Conservation (phyloP, 768 basidiomycete species). For the Tylopilus subfusipes region DNA sequence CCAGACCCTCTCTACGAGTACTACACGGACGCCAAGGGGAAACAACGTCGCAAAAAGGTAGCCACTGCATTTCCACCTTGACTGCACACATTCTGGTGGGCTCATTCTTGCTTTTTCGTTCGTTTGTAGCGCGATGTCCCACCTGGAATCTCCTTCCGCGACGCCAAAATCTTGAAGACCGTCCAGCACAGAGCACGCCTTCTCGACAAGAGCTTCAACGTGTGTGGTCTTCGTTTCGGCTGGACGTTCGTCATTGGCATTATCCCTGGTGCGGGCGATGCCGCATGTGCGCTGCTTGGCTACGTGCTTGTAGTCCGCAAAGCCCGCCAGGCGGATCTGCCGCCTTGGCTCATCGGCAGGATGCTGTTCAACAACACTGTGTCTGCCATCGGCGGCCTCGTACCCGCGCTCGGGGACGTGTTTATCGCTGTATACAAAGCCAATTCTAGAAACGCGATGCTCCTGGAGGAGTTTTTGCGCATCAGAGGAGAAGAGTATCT, state of each 20-base stretch:
- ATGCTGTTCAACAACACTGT: conserved; percentile 80
- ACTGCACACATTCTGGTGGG: neutral
- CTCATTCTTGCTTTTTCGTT: conserved; percentile 21
- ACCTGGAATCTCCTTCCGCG: conserved; percentile 71
- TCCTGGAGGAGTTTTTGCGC: conserved; percentile 82
- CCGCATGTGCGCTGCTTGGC: conserved; percentile 59
- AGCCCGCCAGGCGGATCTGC: conserved; percentile 68
- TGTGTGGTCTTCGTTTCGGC: conserved; percentile 82
- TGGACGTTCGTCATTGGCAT: conserved; percentile 83
- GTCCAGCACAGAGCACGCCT: conserved; percentile 77
- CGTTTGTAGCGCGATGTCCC: conserved; percentile 58
- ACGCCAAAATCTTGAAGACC: conserved; percentile 68
- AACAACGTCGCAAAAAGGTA: conserved; percentile 36
- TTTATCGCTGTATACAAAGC: conserved; percentile 76
- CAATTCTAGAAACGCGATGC: conserved; percentile 82
- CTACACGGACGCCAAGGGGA: conserved; percentile 29
- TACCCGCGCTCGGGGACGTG: conserved; percentile 77
- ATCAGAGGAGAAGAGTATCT: conserved; percentile 74
- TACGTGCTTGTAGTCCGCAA: conserved; percentile 77
- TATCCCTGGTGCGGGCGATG: conserved; percentile 67
- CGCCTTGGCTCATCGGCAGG: conserved; percentile 58
- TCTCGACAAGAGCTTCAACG: conserved; percentile 80
- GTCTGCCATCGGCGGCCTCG: conserved; percentile 58
- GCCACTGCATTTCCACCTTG: conserved; percentile 7
- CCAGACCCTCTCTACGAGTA: conserved; percentile 68